Conservation (phyloP, 441 rosid genomes). For the Rhodomyrtus psidioides region DNA sequence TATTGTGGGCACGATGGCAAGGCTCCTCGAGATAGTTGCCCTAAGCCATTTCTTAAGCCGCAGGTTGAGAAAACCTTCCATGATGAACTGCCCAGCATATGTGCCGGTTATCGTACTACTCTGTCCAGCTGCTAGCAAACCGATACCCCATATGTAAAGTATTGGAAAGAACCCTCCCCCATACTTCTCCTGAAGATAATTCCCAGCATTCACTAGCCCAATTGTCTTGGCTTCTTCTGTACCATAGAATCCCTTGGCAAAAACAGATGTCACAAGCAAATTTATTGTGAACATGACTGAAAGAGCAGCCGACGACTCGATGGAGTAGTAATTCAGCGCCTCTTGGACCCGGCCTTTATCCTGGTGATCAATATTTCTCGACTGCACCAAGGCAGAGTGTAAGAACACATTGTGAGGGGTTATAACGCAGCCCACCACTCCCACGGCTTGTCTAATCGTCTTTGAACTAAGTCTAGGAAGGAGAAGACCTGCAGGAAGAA, state of each 20-base stretch:
- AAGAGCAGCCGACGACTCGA: not conserved
- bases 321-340: not conserved
- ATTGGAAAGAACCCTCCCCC: constrained; percentile 1
- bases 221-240: not conserved
- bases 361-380: constrained; percentile 1
- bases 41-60: not conserved
- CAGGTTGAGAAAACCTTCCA: not conserved
- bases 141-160: not conserved
- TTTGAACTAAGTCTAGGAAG: constrained; percentile 12
- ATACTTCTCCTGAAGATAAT: constrained; percentile 2
- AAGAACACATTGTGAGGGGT: constrained; percentile 13
- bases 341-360: not conserved
- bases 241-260: constrained; percentile 1
- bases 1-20: not conserved
- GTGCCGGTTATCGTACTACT: not conserved
- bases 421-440: constrained; percentile 13
- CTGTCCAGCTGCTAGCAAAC: not conserved
- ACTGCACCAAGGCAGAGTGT: constrained; percentile 6
- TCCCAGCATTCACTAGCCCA: not conserved
- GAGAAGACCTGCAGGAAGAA: constrained; percentile 1
- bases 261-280: not conserved
- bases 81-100: not conserved
- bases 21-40: constrained; percentile 1
- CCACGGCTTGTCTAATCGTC: constrained; percentile 12
- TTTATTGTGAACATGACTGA: not conserved